These are phyloP conservation scores for Neurospora sp. DNA, from an alignment of 495 filamentous ascomycete genomes.

Conservation along the genomic window DNA sequence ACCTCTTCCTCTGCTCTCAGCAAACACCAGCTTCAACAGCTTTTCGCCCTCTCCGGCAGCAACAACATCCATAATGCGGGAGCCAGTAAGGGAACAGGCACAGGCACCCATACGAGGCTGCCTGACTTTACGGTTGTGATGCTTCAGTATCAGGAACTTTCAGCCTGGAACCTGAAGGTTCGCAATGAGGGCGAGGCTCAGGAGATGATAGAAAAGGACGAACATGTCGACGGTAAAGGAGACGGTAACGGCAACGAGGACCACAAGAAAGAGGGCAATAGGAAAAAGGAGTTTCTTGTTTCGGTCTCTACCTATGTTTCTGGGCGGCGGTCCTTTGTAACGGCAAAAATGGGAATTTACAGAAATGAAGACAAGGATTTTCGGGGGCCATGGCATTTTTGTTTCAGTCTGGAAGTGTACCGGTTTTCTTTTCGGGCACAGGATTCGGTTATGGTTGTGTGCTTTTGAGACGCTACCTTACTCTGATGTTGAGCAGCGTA, in stretches of 20 bases:
- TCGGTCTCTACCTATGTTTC: conserved; percentile 6
- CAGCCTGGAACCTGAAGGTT: neutral
- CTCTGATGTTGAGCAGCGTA: neutral
- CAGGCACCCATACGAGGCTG: no score
- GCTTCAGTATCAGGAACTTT: neutral
- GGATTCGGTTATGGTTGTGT: neutral
- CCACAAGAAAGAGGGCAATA: neutral
- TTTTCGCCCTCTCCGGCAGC: no score
- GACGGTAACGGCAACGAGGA: neutral
- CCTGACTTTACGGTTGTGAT: neutral
- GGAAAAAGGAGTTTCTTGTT: neutral
- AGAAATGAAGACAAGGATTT: neutral
- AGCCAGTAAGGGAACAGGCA: no score
- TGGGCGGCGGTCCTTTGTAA: conserved; percentile 9
- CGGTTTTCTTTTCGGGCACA: neutral
- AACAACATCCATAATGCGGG: no score
- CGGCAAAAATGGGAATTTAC: neutral
- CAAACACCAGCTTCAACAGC: neutral
- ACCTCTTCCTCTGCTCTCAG: neutral
- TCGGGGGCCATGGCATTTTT: no score
- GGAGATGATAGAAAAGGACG: no score
- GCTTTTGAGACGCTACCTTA: neutral
- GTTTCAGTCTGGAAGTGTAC: no score
- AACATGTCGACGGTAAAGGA: neutral
- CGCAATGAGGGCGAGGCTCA: neutral